These are phyloP conservation scores for Clonostachys rhizophaga DNA, from an alignment of 2,329 filamentous ascomycete genomes.

Conservation along the genomic window DNA sequence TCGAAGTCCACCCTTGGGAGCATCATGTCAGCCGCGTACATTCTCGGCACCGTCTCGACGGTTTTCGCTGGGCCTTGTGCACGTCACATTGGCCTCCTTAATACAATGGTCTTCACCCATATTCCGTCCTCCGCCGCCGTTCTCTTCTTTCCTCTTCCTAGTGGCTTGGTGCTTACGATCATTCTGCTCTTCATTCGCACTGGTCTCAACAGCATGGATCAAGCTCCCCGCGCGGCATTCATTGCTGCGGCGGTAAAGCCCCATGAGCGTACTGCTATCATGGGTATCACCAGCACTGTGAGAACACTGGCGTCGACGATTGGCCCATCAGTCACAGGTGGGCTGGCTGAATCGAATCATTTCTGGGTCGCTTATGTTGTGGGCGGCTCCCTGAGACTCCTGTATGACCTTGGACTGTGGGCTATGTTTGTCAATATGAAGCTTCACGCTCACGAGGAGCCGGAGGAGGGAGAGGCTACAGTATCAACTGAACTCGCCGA, in stretches of 20 bases:
- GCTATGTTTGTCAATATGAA: slow-evolving; percentile 55
- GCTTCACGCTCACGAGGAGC: slow-evolving; percentile 36
- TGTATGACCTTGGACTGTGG: slow-evolving; percentile 55
- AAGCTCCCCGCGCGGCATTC: slow-evolving; percentile 61
- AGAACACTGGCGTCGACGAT: slow-evolving; percentile 53
- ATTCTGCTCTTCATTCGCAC: slow-evolving; percentile 53
- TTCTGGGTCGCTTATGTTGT: slow-evolving; percentile 62
- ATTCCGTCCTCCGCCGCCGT: slow-evolving; percentile 59
- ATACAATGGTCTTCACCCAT: slow-evolving; percentile 61
- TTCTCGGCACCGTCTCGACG: slow-evolving; percentile 48
- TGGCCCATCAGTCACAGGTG: slow-evolving; percentile 50
- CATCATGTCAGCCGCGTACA: slow-evolving; percentile 47
- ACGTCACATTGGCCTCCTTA: slow-evolving; percentile 54
- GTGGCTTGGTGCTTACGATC: slow-evolving; percentile 43
- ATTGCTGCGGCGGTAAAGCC: slow-evolving; percentile 63
- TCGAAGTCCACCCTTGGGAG: slow-evolving; percentile 55
- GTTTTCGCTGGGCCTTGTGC: slow-evolving; percentile 54
- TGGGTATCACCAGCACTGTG: slow-evolving; percentile 61
- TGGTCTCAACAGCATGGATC: slow-evolving; percentile 65
- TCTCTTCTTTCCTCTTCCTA: slow-evolving; percentile 52
- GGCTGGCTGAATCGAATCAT: slow-evolving; percentile 42
- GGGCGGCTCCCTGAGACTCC: slow-evolving; percentile 45
- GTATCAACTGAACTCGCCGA: not conserved
- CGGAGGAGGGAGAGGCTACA: too few relatives aligned
- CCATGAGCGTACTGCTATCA: slow-evolving; percentile 63